A percentile compares a stretch with the other conserved stretches of the same genome.
phyloP scores from a whole-genome alignment of 1,139 yeast species.

The Yamadazyma jaroonii region DNA sequence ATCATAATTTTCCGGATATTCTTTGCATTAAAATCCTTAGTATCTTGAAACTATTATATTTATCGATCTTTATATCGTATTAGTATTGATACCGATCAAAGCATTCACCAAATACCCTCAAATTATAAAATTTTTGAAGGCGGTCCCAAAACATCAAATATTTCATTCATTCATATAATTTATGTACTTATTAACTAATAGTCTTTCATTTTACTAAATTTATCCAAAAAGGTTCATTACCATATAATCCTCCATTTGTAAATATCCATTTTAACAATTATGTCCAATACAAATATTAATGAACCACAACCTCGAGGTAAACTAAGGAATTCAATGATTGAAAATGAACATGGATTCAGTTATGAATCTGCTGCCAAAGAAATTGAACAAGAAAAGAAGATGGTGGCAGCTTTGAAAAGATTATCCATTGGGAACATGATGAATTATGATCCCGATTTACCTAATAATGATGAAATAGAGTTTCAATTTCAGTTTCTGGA shows the following conservation, averaged over 20 bases:
- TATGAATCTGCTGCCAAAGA: constrained; percentile 45
- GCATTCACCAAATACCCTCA: no score
- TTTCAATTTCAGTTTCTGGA: constrained; percentile 26
- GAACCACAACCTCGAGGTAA: neutral
- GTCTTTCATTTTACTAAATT: constrained; percentile 2
- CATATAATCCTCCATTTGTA: neutral
- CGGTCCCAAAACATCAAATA: no score
- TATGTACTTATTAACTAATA: constrained; percentile 5
- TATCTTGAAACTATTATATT: no score
- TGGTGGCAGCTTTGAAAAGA: constrained; percentile 57
- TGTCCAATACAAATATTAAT: neutral
- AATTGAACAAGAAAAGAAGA: constrained; percentile 54
- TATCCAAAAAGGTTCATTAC: neutral
- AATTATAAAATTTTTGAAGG: no score
- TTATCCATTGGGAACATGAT: constrained; percentile 53
- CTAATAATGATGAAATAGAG: constrained; percentile 37
- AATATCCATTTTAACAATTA: neutral
- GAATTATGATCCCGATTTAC: constrained; percentile 57
- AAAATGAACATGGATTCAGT: constrained; percentile 2
- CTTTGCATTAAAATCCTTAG: no score
- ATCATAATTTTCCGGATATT: no score
- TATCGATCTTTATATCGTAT: no score
- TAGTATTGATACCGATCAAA: no score
- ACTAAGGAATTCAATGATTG: neutral
- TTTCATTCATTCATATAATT: neutral